phyloP scores from a whole-genome alignment of 257 asterid genomes.

The Solanum medicagineum region DNA sequence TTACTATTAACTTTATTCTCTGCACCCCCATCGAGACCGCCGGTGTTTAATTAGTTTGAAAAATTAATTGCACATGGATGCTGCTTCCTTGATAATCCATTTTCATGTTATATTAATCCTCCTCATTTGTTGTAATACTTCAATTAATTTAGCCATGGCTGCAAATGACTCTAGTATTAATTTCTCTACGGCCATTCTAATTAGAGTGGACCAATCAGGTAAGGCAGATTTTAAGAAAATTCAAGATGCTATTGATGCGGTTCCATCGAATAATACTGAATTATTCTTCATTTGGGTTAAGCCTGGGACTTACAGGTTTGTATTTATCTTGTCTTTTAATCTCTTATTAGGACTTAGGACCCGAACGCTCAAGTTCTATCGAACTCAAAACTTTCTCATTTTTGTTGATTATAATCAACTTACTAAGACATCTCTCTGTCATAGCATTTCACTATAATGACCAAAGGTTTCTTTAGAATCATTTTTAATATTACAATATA shows the following conservation, averaged over 20 bases:
- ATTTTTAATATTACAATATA: not conserved
- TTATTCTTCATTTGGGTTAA: constrained; percentile 25
- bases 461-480: not conserved
- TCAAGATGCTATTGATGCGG: constrained; percentile 41
- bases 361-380: not conserved
- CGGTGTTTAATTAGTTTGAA: not conserved
- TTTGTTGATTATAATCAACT: not conserved
- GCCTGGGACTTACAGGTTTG: constrained; percentile 37
- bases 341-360: not conserved
- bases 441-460: not conserved
- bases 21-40: constrained; percentile 2
- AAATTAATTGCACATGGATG: constrained; percentile 17
- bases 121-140: not conserved
- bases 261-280: constrained; percentile 26
- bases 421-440: not conserved
- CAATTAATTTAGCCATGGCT: constrained; percentile 7
- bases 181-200: constrained; percentile 24
- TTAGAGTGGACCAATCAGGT: constrained; percentile 39
- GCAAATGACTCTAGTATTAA: constrained; percentile 11
- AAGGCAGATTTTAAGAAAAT: constrained; percentile 23
- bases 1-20: constrained; percentile 1
- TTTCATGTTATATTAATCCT: not conserved
- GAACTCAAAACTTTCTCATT: not conserved
- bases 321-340: not conserved
- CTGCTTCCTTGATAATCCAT: not conserved